These are phyloP conservation scores for Coemansia sp. DNA, from an alignment of 192 early-diverging fungal species.

Conservation along the genomic window DNA sequence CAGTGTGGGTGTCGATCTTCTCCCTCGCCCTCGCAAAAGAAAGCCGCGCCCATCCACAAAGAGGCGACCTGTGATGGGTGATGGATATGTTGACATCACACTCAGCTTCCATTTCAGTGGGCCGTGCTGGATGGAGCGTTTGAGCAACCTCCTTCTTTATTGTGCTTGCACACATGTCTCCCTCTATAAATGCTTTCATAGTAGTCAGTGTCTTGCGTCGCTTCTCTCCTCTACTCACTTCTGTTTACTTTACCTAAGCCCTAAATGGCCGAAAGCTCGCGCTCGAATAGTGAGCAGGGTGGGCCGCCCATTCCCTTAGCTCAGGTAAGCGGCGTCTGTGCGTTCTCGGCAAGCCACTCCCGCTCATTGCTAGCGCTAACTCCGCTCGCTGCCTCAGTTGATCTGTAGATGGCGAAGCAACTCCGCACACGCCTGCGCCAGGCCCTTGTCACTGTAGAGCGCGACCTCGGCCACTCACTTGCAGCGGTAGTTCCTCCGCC, in stretches of 20 bases:
- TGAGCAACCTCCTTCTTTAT: too few species aligned
- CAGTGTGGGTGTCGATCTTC: too few species aligned
- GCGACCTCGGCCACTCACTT: constrained; percentile 42
- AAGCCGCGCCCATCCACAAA: too few species aligned
- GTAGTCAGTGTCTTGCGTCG: too few species aligned
- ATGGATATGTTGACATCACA: too few species aligned
- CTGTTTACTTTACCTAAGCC: neutral
- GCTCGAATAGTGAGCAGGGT: neutral
- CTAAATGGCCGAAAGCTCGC: neutral
- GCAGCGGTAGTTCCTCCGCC: constrained; percentile 15
- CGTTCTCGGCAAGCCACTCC: neutral
- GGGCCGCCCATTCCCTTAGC: neutral
- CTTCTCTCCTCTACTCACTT: neutral
- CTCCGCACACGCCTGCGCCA: constrained; percentile 39
- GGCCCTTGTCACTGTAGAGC: constrained; percentile 30
- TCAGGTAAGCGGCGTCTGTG: neutral
- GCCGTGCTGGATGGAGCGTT: too few species aligned
- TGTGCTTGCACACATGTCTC: too few species aligned
- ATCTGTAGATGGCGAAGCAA: constrained; percentile 29
- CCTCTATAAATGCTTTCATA: too few species aligned
- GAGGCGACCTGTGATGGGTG: too few species aligned
- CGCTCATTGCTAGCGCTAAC: neutral
- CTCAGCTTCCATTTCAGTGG: too few species aligned
- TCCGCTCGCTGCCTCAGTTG: neutral
- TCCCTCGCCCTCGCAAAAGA: too few species aligned